Evolutionary conservation across 1,284 basidiomycete species (phyloP), one percentile per base, ranked within the genome.

Genomic region (Tetrapyrgos nigripes): DNA sequence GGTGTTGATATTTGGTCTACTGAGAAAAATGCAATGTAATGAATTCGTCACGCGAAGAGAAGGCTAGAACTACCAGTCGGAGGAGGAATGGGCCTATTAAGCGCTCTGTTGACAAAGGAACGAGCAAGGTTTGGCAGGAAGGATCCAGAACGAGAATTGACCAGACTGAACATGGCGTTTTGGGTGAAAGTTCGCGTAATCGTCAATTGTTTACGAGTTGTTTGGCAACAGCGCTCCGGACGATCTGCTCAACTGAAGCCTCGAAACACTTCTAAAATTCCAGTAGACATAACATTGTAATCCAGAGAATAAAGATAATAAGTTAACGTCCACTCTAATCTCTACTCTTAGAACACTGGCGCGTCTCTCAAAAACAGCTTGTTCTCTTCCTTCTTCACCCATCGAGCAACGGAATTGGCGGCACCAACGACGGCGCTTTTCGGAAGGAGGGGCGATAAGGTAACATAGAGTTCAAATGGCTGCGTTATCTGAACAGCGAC

Each of bases 401-500:
- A 99, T 35, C 89, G 82, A 17, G 89, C 89, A 28, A 98, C 88
- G 0, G 89, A 82, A 71, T 98, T 97, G 8, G 96, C 97, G 1
- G 93, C 90, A 17, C 88, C 86, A 9, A 97, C 88, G 1, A 88
- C 88, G 0, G 92, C 93, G 50, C 85, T 87, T 79, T 98, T 97
- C 1, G 94, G 90, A 51, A 98, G 71, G 50, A 86, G 81, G 2
- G 95, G 93, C 2, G 93, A 92, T 9, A 97, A 75, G 0, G 91
- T 81, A 52, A 98, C 74, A 71, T 98, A 98, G 21, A 99, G 75
- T 73, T 98, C 96, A 68, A 98, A 98, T 0, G 89, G 88, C 65
- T 93, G 88, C 0, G 96, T 98, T 61, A 96, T 92, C 96, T 97
- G 56, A 27, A 53, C 52, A 24, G 55, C n/a, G n/a, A n/a, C n/a